Evolutionary conservation across 495 filamentous ascomycete genomes (phyloP).

Genomic region (Annulohypoxylon maeteangense): DNA sequence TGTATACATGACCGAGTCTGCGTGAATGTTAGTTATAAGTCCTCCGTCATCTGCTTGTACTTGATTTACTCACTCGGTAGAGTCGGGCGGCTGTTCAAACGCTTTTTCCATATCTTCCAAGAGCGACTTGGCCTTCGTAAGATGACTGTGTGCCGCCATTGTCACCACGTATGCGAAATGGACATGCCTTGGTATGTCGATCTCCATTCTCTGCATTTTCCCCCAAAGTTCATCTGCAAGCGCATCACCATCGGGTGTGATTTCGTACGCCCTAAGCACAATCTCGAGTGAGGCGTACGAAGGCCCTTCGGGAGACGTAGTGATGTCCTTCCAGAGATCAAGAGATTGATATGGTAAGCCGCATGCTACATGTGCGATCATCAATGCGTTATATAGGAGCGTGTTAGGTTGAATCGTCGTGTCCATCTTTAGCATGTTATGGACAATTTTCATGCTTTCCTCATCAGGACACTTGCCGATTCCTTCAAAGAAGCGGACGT

Average conservation of each 20-base stretch:
- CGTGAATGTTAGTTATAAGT: constrained; percentile 19
- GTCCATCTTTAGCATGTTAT: constrained; percentile 95
- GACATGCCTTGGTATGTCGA: constrained; percentile 76
- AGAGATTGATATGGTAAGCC: constrained; percentile 71
- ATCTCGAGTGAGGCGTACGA: constrained; percentile 79
- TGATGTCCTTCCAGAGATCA: constrained; percentile 84
- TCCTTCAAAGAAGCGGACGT: constrained; percentile 79
- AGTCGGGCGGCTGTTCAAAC: constrained; percentile 70
- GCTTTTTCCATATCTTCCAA: constrained; percentile 72
- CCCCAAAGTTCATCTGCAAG: constrained; percentile 79
- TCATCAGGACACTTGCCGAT: constrained; percentile 71
- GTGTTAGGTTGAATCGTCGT: constrained; percentile 79
- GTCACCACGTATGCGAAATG: constrained; percentile 79
- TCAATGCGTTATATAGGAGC: constrained; percentile 78
- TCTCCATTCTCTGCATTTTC: constrained; percentile 76
- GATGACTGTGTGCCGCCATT: constrained; percentile 72
- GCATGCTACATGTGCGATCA: constrained; percentile 82
- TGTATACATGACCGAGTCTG: constrained; percentile 78
- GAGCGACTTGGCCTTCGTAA: constrained; percentile 70
- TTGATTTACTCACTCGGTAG: constrained; percentile 71
- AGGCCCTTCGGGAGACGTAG: constrained; percentile 80
- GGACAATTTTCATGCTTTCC: constrained; percentile 75
- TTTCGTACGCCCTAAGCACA: constrained; percentile 80
- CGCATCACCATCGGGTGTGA: constrained; percentile 66
- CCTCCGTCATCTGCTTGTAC: not conserved